A percentile compares a stretch with the other conserved stretches of the same genome.
These are phyloP conservation scores for Medicago lupulina DNA, from an alignment of 306 rosid species.

Conservation along the genomic window DNA sequence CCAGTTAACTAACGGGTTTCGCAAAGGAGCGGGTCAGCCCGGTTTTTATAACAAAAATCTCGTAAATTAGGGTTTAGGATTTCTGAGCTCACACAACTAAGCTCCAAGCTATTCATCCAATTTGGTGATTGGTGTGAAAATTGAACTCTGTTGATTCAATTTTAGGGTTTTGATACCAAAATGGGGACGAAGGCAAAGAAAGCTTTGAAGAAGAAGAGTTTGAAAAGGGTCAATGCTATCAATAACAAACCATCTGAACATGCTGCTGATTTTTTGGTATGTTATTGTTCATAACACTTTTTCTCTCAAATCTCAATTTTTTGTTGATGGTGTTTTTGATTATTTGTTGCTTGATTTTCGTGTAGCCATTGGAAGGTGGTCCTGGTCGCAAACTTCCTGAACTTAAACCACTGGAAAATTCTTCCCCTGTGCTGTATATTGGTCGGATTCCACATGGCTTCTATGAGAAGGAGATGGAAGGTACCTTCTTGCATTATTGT, in stretches of 20 bases:
- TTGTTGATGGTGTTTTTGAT: not conserved
- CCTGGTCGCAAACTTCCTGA: slow-evolving; percentile 60
- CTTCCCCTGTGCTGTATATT: slow-evolving; percentile 62
- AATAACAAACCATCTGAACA: slow-evolving; percentile 28
- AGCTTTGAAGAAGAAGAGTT: slow-evolving; percentile 75
- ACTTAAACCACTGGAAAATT: slow-evolving; percentile 54
- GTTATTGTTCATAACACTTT: not conserved
- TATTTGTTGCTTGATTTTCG: not conserved
- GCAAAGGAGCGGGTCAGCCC: too few species aligned
- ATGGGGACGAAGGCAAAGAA: slow-evolving; percentile 87
- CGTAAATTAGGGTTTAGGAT: too few species aligned
- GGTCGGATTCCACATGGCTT: slow-evolving; percentile 94
- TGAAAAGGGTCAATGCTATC: slow-evolving; percentile 54
- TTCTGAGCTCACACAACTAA: too few species aligned
- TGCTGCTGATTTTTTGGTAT: slow-evolving; percentile 83
- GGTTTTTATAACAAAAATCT: too few species aligned
- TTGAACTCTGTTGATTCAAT: too few species aligned
- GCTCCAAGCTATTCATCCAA: too few species aligned
- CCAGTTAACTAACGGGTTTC: too few species aligned
- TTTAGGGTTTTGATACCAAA: not conserved
- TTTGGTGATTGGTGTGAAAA: too few species aligned
- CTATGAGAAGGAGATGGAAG: slow-evolving; percentile 95
- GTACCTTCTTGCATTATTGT: slow-evolving; percentile 59
- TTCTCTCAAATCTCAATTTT: not conserved
- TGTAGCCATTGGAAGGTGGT: slow-evolving; percentile 83